phyloP scores from a whole-genome alignment of 441 rosid genomes.

The Rhodomyrtus psidioides region DNA sequence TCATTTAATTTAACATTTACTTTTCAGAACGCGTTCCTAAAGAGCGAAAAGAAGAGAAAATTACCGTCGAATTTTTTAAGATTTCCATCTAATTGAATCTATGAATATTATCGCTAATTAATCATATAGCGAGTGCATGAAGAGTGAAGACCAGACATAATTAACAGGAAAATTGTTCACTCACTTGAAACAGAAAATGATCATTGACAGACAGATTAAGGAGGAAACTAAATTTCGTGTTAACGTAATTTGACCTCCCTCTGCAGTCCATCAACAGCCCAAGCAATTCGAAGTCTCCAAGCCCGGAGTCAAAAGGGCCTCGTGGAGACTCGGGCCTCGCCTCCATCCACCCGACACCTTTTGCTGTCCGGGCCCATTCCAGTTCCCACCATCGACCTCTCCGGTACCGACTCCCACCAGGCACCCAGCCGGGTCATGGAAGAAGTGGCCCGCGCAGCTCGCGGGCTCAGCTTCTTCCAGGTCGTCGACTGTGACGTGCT shows the following conservation, averaged over 20 bases:
- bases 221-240: neutral
- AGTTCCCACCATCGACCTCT: neutral
- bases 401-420: neutral
- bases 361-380: neutral
- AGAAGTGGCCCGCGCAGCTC: slow-evolving; percentile 15
- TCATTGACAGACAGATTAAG: neutral
- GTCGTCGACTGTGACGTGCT: slow-evolving; percentile 39
- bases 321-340: slow-evolving; percentile 20
- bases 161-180: neutral
- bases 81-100: neutral
- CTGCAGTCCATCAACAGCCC: neutral
- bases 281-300: slow-evolving; percentile 13
- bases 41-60: neutral
- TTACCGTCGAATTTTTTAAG: neutral
- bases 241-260: neutral
- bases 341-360: neutral
- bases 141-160: neutral
- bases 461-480: slow-evolving; percentile 49
- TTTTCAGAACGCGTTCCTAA: neutral
- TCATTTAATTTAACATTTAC: neutral
- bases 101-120: neutral
- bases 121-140: neutral
- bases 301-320: slow-evolving; percentile 14
- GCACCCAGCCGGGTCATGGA: slow-evolving; percentile 12
- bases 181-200: neutral